These are phyloP conservation scores for Penicillium samsonianum DNA, from an alignment of 495 filamentous ascomycete genomes.

Conservation along the genomic window DNA sequence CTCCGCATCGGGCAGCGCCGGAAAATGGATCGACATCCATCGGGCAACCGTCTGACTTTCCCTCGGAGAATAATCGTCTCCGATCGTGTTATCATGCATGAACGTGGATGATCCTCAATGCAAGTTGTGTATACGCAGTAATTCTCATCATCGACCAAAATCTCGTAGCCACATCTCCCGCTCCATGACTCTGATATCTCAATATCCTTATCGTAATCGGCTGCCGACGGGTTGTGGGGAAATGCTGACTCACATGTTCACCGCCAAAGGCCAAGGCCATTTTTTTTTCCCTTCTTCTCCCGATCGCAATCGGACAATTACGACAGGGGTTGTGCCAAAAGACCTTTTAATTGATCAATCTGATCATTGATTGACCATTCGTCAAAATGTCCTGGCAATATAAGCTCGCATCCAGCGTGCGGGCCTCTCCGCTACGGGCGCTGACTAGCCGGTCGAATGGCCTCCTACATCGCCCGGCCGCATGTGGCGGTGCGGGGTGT, in stretches of 20 bases:
- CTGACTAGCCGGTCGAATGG: slow-evolving; percentile 40
- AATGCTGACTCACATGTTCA: slow-evolving; percentile 30
- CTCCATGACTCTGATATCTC: slow-evolving; percentile 15
- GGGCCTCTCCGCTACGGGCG: slow-evolving; percentile 39
- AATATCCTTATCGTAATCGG: slow-evolving; percentile 12
- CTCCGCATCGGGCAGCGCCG: slow-evolving; percentile 14
- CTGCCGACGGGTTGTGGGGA: slow-evolving; percentile 14
- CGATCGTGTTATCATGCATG: slow-evolving; percentile 2
- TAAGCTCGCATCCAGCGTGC: slow-evolving; percentile 37
- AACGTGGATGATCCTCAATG: background rate
- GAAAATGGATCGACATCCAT: slow-evolving; percentile 9
- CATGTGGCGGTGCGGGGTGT: slow-evolving; percentile 30
- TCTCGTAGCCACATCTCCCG: slow-evolving; percentile 5
- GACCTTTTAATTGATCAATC: slow-evolving; percentile 10
- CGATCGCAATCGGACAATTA: slow-evolving; percentile 2
- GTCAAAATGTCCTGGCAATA: slow-evolving; percentile 41
- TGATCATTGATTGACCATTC: background rate
- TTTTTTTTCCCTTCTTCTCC: slow-evolving; percentile 18
- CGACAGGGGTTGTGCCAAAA: slow-evolving; percentile 1
- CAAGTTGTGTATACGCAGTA: slow-evolving; percentile 1
- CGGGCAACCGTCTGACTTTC: slow-evolving; percentile 22
- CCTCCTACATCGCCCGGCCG: slow-evolving; percentile 33
- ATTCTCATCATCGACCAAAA: background rate
- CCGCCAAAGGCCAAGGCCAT: slow-evolving; percentile 22
- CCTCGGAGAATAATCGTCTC: slow-evolving; percentile 21